Evolutionary conservation across 306 rosid genomes (phyloP).

Genomic region (Biancaea sappan): DNA sequence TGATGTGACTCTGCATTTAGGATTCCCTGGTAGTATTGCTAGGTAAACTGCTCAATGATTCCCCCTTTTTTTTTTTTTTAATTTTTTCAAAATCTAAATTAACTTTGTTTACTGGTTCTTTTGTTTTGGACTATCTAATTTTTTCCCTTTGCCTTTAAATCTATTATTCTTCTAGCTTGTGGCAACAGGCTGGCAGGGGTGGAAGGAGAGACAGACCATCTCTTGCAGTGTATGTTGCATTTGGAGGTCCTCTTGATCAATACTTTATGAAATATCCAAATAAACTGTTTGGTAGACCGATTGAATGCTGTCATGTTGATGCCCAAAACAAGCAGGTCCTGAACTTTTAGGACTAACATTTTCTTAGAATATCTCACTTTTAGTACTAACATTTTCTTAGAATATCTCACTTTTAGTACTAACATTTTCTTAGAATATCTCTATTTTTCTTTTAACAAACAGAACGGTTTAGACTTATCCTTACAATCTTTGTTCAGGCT

Average conservation of each 20-base stretch:
- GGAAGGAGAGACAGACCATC: conserved; percentile 92
- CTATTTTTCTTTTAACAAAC: conserved; percentile 4
- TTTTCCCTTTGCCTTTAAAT: neutral
- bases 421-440: conserved; percentile 24
- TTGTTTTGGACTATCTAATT: conserved; percentile 13
- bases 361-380: conserved; percentile 20
- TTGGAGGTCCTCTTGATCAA: conserved; percentile 91
- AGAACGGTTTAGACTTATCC: conserved; percentile 29
- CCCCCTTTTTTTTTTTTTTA: too few species aligned
- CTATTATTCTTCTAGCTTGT: conserved; percentile 57
- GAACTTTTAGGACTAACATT: conserved; percentile 28
- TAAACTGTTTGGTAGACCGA: conserved; percentile 83
- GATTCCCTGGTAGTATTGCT: conserved; percentile 95
- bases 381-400: conserved; percentile 17
- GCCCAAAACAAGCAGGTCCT: conserved; percentile 82
- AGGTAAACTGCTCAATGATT: conserved; percentile 50
- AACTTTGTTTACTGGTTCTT: conserved; percentile 30
- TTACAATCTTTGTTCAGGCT: conserved; percentile 54
- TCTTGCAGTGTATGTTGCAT: conserved; percentile 92
- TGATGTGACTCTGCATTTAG: conserved; percentile 93
- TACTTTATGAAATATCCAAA: conserved; percentile 83
- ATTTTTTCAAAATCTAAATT: conserved; percentile 1
- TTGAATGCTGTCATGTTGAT: conserved; percentile 90
- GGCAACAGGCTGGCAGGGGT: conserved; percentile 99
- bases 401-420: conserved; percentile 17